phyloP scores from a whole-genome alignment of 2,329 filamentous ascomycete genomes.

The Graphilbum ipis-grandicollis region DNA sequence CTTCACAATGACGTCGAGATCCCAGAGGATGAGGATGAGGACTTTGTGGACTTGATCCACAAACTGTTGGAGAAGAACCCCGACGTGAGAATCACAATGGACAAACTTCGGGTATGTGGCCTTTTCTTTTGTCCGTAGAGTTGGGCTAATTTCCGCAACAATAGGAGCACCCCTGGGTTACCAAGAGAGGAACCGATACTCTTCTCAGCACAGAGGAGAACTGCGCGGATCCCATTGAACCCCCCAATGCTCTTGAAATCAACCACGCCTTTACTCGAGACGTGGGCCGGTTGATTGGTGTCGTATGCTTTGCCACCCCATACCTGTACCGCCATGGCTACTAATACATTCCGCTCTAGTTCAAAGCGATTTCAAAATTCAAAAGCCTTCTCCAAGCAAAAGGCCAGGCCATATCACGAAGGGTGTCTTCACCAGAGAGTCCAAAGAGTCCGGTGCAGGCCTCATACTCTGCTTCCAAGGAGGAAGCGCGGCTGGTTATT shows the following conservation, averaged over 20 bases:
- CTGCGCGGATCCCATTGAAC: conserved; percentile 60
- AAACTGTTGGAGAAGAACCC: conserved; percentile 74
- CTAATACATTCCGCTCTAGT: conserved; percentile 23
- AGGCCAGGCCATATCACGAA: no score
- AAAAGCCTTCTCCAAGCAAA: conserved; percentile 47
- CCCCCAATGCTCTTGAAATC: conserved; percentile 79
- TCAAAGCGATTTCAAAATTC: conserved; percentile 84
- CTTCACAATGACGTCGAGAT: conserved; percentile 49
- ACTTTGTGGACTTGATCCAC: conserved; percentile 58
- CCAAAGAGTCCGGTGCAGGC: neutral
- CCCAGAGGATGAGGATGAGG: conserved; percentile 43
- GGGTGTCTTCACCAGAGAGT: neutral
- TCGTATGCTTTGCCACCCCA: conserved; percentile 33
- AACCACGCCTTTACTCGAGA: conserved; percentile 80
- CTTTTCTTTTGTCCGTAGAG: neutral
- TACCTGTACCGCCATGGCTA: neutral
- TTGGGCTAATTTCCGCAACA: no score
- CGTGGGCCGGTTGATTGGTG: conserved; percentile 70
- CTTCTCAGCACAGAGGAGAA: conserved; percentile 75
- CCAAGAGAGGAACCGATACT: conserved; percentile 57
- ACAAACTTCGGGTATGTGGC: conserved; percentile 53
- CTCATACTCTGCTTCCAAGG: conserved; percentile 6
- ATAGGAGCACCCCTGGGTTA: conserved; percentile 88
- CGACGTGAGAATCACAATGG: conserved; percentile 65
- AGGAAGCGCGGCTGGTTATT: conserved; percentile 32